phyloP scores from a whole-genome alignment of 2,329 filamentous ascomycete genomes.

The Cladorrhinum sp. region DNA sequence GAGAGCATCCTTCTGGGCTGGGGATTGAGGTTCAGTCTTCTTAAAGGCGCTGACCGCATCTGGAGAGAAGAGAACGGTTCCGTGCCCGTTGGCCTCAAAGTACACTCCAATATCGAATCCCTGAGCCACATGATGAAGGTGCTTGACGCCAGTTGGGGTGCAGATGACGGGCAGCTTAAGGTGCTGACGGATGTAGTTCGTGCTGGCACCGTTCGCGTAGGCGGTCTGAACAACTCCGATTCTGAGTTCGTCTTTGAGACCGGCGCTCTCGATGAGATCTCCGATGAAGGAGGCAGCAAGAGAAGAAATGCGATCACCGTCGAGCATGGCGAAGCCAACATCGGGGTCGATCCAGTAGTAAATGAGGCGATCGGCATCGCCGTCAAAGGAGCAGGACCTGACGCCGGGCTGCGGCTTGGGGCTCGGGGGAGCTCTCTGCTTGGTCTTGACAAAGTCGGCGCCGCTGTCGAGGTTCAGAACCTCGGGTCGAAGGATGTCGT shows the following conservation, averaged over 20 bases:
- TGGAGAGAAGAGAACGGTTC: conserved; percentile 90
- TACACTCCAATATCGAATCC: conserved; percentile 96
- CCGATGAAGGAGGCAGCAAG: conserved; percentile 91
- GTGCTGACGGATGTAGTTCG: conserved; percentile 84
- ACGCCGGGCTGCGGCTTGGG: conserved; percentile 74
- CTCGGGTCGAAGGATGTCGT: conserved; percentile 87
- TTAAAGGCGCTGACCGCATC: conserved; percentile 76
- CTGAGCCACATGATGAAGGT: conserved; percentile 93
- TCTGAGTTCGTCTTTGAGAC: conserved; percentile 74
- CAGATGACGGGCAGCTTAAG: conserved; percentile 86
- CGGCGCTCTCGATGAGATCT: conserved; percentile 77
- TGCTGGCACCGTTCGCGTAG: conserved; percentile 94
- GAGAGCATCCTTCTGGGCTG: conserved; percentile 85
- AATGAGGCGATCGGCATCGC: conserved; percentile 86
- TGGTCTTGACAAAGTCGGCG: conserved; percentile 96
- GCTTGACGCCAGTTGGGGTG: conserved; percentile 94
- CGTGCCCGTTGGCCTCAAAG: conserved; percentile 98
- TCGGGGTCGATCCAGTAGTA: conserved; percentile 60
- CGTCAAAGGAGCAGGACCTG: conserved; percentile 87
- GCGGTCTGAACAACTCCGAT: conserved; percentile 96
- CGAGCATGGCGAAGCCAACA: conserved; percentile 83
- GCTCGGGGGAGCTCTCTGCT: conserved; percentile 81
- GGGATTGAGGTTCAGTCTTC: conserved; percentile 79
- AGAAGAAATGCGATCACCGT: conserved; percentile 94
- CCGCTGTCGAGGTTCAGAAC: conserved; percentile 86